Base-by-base conservation (phyloP, 2,329 filamentous ascomycete genomes). In the Setomelanomma holmii region DNA sequence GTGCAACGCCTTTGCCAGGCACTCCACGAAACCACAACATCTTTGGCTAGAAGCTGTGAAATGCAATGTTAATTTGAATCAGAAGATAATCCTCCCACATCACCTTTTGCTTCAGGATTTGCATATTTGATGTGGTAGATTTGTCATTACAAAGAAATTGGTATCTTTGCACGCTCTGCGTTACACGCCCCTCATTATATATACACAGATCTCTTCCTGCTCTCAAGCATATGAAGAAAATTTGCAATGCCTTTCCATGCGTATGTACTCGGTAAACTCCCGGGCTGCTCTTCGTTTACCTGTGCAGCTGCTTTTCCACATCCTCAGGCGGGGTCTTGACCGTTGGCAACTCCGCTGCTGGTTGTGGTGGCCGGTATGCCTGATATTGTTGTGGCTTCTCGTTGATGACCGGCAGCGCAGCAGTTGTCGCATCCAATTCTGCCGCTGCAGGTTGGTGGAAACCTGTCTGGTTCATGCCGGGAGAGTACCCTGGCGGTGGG, bases 401-500 rank as follows among this genome's bases (percentile, higher is more conserved):
- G 12, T 62, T 50, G 4, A 62, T 51, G 1, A 55, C 55, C 2
- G 59, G 55, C 39, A 60, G 45, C 2, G 55, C 41, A 35, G 58
- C 41, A 36, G 58, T 61, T 20, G 63, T 60, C n/a, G 51, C 62
- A 14, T 59, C 61, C 22, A 63, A 45, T 47, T 67, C 62, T 1
- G 45, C 48, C 4, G 51, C 55, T 1, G 47, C 45, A 10, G 48
- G 50, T 10, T 58, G 48, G 10, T 27, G 48, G 34, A 61, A 66
- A 2, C 48, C 39, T 0, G 35, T 21, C 4, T 56, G 55, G 27
- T 53, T 58, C 34, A 53, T 53, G 4, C 51, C 64, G 1, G 69
- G 67, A 22, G 66, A 69, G 49, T 74, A 72, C 3, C 64, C 62
- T 5, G 67, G 68, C 33, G 68, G 70, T 38, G 63, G 60, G 27